phyloP scores from a whole-genome alignment of 768 basidiomycete species.

The Leccinellum luteum region DNA sequence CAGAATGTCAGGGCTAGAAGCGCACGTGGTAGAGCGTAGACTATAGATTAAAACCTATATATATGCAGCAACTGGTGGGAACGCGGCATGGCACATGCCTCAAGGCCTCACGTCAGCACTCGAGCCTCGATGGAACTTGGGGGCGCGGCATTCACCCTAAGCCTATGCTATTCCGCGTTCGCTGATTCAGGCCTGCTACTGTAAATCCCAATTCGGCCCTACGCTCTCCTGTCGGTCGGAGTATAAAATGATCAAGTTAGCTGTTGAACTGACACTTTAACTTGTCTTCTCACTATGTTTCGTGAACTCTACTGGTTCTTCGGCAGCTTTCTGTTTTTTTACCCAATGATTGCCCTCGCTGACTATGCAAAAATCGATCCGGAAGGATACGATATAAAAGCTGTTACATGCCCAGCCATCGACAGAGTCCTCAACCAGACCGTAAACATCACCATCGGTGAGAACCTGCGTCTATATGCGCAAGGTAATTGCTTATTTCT shows the following conservation, averaged over 20 bases:
- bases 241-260: not conserved
- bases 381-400: conserved; percentile 31
- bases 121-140: too few relatives aligned
- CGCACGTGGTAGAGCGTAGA: not conserved
- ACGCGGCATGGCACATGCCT: too few relatives aligned
- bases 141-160: too few relatives aligned
- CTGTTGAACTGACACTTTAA: not conserved
- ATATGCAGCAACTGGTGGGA: too few relatives aligned
- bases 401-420: conserved; percentile 40
- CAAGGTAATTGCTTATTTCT: not conserved
- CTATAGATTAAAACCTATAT: too few relatives aligned
- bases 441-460: conserved; percentile 47
- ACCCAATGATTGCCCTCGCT: not conserved
- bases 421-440: conserved; percentile 33
- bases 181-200: too few relatives aligned
- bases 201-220: too few relatives aligned
- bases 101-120: too few relatives aligned
- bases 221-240: not conserved
- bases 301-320: not conserved
- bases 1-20: conserved; percentile 2
- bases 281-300: not conserved
- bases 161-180: too few relatives aligned
- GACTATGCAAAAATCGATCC: conserved; percentile 35
- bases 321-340: not conserved
- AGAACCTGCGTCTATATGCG: conserved; percentile 21